Evolutionary conservation across 805 yeast genomes (phyloP).

Genomic region (Wickerhamiella siamensis): DNA sequence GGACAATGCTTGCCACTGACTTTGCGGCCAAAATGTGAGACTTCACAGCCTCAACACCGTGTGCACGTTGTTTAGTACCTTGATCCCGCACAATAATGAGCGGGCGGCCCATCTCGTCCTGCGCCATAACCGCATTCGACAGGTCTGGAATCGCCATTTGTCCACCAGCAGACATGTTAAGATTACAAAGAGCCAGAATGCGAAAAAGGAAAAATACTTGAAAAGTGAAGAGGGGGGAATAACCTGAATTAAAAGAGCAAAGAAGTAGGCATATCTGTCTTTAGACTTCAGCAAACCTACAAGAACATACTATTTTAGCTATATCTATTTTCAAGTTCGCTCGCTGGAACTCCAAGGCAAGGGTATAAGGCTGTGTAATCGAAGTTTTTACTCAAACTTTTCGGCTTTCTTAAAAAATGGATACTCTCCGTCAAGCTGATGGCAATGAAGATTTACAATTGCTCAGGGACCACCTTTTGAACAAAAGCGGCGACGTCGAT

Average conservation of each 20-base stretch:
- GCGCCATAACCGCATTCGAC: slow-evolving; percentile 97
- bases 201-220: too few species aligned
- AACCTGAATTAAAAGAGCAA: too few species aligned
- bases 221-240: too few species aligned
- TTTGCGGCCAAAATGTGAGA: slow-evolving; percentile 88
- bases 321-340: too few species aligned
- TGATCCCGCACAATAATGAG: slow-evolving; percentile 91
- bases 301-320: too few species aligned
- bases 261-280: too few species aligned
- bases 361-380: neutral
- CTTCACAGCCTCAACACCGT: slow-evolving; percentile 65
- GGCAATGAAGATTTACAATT: slow-evolving; percentile 15
- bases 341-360: too few species aligned
- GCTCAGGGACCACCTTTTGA: slow-evolving; percentile 20
- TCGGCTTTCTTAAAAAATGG: too few species aligned
- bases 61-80: slow-evolving; percentile 45
- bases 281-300: too few species aligned
- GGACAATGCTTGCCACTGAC: slow-evolving; percentile 82
- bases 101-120: slow-evolving; percentile 98
- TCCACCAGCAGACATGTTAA: neutral
- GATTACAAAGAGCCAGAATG: too few species aligned
- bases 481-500: slow-evolving; percentile 42
- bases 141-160: slow-evolving; percentile 50
- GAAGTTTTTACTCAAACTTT: too few species aligned
- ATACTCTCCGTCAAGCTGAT: slow-evolving; percentile 18